Base-by-base conservation (phyloP, 148 eudicot genomes). In the Cornus florida region DNA sequence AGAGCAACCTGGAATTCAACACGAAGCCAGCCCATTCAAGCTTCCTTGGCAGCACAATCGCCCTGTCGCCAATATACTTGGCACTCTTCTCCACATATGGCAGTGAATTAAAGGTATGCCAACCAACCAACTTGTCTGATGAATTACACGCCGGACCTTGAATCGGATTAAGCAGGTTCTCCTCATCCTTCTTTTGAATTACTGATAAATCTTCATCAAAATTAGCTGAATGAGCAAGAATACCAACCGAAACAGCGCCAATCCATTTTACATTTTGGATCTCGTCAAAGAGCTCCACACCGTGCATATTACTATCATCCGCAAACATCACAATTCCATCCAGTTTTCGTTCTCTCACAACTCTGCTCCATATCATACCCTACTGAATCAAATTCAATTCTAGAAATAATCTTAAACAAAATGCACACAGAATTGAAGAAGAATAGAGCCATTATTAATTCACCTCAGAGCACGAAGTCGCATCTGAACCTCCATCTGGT, bases 221-320 rank as follows among this genome's bases (percentile, higher is more conserved):
- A 76, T 88, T 84, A 70, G 88, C 90, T 1, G 90, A 88, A 90
- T 92, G 98, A 69, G 87, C 88, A 80, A 96, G 95, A 86, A 96
- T 93, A 24, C 99, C 99, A 76, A 96, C 89, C 0, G 99, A 92
- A 81, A 96, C 83, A 41, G 95, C 98, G 72, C 98, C 98, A 38
- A 93, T 75, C 85, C 91, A 89, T 64, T 91, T 87, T 85, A 96
- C 93, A 53, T 83, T 93, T 60, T 96, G 99, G 14, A 90, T 87
- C 92, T 96, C 99, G 77, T 96, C 99, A 83, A 96, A 96, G 43
- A 96, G 86, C 80, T 96, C 98, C 88, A 93, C 75, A 83, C 94
- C 90, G 73, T 93, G 98, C 98, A 96, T 92, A 85, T 96, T 96
- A 88, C 98, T 96, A 86, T 96, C 99, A 84, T 96, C 99, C 19